Base-by-base conservation (phyloP, 139 green algal genomes). In the Edaphochlamys debaryana region DNA sequence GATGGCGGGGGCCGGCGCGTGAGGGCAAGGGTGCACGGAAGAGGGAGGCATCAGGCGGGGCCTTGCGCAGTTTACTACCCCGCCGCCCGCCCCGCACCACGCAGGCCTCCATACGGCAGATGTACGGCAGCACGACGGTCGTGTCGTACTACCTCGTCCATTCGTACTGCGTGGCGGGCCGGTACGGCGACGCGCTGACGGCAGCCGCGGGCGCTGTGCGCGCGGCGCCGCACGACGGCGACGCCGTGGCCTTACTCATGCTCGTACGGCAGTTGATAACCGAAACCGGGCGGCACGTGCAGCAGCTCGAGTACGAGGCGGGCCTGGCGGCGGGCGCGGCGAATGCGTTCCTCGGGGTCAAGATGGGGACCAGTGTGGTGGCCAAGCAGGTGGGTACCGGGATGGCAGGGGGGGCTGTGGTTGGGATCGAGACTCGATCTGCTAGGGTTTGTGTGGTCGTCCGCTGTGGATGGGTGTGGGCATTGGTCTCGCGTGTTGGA, bases 121-220 rank as follows among this genome's bases (percentile, higher is more conserved):
- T 54, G 52, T 60, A 11, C 52, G 32, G 38, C 58, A 80, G 37
- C 50, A 62, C 38, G 30, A 69, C 52, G 0, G 37, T 54, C 19
- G 13, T 80, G 56, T 69, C 75, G 32, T 82, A 73, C 75, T 54
- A 66, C 62, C 41, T 82, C 2, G 42, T 48, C 3, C 62, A 82
- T 37, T 38, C n/a, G 8, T 72, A 82, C 62, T 71, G 62, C 62
- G 41, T 42, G 45, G 45, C 45, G 13, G 45, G 15, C 17, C 52
- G 52, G 13, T 62, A 30, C 17, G 17, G 13, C 17, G 52, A 62
- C 20, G 52, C 17, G 17, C 52, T 62, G 13, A 62, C 52, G 4
- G 52, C 52, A 20, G 52, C 52, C 20, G 13, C 25, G 17, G 17
- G 13, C 52, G 52, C 52, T 20, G 52, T 27, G 13, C 20, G 4